Evolutionary conservation across 108 stramenopile genomes (phyloP).

Genomic region (Cyclotella atomus): DNA sequence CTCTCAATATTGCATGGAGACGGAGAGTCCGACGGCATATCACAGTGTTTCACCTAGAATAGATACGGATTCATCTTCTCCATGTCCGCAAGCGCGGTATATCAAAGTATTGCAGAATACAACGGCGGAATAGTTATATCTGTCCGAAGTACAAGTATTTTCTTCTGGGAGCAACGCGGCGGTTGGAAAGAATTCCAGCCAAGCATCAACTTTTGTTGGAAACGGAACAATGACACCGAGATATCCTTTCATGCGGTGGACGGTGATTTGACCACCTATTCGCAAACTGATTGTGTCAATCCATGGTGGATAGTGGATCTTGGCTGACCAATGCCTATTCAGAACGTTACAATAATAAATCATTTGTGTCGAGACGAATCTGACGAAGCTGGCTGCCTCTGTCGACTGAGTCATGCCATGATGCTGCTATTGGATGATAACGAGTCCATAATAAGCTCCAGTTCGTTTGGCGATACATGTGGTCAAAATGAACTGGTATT

Average conservation of each 20-base stretch:
- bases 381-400: neutral
- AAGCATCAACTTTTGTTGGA: neutral
- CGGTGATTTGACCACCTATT: neutral
- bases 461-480: neutral
- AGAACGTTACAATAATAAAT: neutral
- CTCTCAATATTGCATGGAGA: too few relatives aligned
- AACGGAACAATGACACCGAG: neutral
- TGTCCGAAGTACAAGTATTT: constrained; percentile 4
- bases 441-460: neutral
- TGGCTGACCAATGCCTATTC: neutral
- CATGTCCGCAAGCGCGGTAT: neutral
- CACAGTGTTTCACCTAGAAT: too few relatives aligned
- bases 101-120: neutral
- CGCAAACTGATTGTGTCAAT: neutral
- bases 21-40: too few relatives aligned
- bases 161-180: neutral
- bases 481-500: neutral
- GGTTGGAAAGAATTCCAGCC: neutral
- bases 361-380: neutral
- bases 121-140: neutral
- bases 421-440: neutral
- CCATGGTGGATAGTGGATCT: constrained; percentile 3
- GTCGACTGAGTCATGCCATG: neutral
- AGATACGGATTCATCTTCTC: neutral
- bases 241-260: neutral